Percentiles rank a stretch among this genome's conserved stretches.
Evolutionary conservation across 2,329 filamentous ascomycete genomes (phyloP).

Genomic region (Fulvia fulva): DNA sequence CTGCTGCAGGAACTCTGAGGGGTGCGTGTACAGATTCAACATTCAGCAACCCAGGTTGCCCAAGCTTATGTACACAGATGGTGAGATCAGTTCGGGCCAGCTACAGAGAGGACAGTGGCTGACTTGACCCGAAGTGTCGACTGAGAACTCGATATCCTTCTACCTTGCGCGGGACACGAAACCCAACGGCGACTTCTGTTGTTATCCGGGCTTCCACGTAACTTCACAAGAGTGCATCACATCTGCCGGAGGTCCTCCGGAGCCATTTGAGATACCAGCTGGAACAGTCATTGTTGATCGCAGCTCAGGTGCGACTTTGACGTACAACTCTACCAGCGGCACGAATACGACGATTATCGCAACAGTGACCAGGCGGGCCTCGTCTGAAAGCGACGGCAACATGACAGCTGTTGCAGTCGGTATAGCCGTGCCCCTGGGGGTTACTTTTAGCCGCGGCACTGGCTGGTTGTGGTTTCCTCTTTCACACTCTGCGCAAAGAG

Average conservation of each 20-base stretch:
- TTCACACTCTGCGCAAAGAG: conserved; percentile 4
- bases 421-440: conserved; percentile 12
- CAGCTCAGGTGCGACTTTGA: conserved; percentile 8
- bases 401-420: conserved; percentile 13
- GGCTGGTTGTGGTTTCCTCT: conserved; percentile 10
- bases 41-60: conserved; percentile 11
- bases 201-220: conserved; percentile 8
- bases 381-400: background rate
- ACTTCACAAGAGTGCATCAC: conserved; percentile 7
- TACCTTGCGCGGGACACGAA: conserved; percentile 11
- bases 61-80: conserved; percentile 8
- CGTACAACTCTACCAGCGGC: conserved; percentile 4
- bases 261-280: conserved; percentile 8
- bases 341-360: background rate
- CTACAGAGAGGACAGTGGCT: background rate
- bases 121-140: conserved; percentile 2
- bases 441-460: conserved; percentile 12
- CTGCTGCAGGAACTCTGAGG: conserved; percentile 9
- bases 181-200: conserved; percentile 16
- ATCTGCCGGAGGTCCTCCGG: background rate
- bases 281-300: conserved; percentile 15
- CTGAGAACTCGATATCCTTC: conserved; percentile 3
- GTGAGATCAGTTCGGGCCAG: background rate
- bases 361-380: conserved; percentile 5
- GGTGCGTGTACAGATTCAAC: conserved; percentile 15